phyloP scores from a whole-genome alignment of 2,329 filamentous ascomycete genomes.

The Tothia fuscella region DNA sequence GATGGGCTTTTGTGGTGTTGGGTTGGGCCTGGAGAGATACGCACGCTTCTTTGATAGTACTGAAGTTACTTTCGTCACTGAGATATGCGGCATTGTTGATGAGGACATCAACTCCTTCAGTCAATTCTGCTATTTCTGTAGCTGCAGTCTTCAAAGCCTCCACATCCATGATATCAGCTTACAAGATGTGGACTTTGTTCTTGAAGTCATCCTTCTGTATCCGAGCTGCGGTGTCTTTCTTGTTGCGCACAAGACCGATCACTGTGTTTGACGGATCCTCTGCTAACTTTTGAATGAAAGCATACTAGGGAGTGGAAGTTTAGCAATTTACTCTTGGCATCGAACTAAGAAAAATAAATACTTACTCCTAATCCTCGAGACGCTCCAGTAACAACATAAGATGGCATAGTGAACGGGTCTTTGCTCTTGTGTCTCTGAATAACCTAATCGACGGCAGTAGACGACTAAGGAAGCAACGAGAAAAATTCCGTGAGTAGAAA shows the following conservation, averaged over 20 bases:
- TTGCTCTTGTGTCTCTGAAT: not conserved
- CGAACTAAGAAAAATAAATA: not conserved
- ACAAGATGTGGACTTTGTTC: conserved; percentile 37
- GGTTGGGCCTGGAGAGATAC: not conserved
- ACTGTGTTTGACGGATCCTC: conserved; percentile 19
- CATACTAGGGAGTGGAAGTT: conserved; percentile 15
- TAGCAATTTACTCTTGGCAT: not conserved
- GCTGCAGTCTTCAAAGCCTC: conserved; percentile 25
- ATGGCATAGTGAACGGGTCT: conserved; percentile 17
- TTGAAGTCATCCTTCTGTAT: conserved; percentile 14
- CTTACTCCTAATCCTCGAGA: conserved; percentile 22
- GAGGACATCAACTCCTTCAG: conserved; percentile 17
- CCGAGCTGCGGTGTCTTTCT: conserved; percentile 13
- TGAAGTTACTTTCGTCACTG: conserved; percentile 10
- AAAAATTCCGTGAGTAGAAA: not conserved
- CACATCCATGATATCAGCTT: conserved; percentile 33
- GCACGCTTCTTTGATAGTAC: conserved; percentile 15
- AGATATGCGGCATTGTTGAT: conserved; percentile 23
- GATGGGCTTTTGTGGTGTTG: not conserved
- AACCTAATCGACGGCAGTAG: not conserved
- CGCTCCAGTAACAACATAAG: conserved; percentile 22
- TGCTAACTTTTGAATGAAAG: conserved; percentile 21
- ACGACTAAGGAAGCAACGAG: not conserved
- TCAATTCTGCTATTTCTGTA: conserved; percentile 15
- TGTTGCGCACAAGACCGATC: conserved; percentile 25